Conservation (phyloP, 768 basidiomycete species). For the Astraeus odoratus region DNA sequence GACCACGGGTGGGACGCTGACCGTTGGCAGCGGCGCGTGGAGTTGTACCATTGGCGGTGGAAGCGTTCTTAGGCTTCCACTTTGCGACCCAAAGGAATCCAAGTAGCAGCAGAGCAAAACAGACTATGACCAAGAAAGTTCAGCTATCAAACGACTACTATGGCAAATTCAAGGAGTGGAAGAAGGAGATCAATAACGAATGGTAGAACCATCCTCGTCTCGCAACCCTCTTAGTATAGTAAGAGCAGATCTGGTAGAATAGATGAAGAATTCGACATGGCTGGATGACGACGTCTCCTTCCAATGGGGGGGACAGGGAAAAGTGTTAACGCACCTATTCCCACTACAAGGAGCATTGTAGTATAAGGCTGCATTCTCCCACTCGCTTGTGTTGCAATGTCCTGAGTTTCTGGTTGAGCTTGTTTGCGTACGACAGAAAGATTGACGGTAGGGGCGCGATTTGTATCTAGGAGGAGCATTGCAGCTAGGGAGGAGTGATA, state of each 20-base stretch:
- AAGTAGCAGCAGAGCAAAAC: conserved; percentile 16
- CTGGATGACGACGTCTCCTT: too few species aligned
- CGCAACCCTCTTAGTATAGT: too few species aligned
- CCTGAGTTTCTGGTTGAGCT: too few species aligned
- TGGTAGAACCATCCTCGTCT: background rate
- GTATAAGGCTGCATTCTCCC: conserved; percentile 10
- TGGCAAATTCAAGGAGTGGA: too few species aligned
- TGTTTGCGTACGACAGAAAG: background rate
- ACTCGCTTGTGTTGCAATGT: background rate
- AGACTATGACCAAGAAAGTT: conserved; percentile 10
- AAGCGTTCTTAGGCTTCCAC: conserved; percentile 2
- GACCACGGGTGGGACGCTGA: background rate
- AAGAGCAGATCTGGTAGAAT: too few species aligned
- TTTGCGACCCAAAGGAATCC: conserved; percentile 24
- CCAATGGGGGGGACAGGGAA: background rate
- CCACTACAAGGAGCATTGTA: conserved; percentile 17
- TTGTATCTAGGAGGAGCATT: too few species aligned
- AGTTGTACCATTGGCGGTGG: conserved; percentile 1
- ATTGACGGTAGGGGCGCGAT: too few species aligned
- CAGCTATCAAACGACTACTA: background rate
- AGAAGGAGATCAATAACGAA: background rate
- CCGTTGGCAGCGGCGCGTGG: conserved; percentile 2
- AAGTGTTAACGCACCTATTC: conserved; percentile 17
- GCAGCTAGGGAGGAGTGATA: too few species aligned
- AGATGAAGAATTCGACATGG: too few species aligned